Base-by-base conservation (phyloP, 2,329 filamentous ascomycete genomes). In the Paraphoma chrysanthemicola region DNA sequence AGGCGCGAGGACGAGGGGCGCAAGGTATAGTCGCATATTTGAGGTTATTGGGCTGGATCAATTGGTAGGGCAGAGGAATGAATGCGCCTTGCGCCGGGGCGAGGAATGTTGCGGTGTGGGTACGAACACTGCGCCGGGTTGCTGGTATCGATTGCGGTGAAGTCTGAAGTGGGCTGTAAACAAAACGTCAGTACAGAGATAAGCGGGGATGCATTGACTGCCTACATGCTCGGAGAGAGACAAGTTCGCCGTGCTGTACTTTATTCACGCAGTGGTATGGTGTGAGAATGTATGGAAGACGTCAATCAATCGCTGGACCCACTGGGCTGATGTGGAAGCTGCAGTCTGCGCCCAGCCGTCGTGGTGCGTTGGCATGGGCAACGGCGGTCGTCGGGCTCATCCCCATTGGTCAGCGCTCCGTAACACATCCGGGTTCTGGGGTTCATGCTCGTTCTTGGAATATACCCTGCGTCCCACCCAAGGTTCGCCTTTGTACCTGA, bases 1-100 rank as follows among this genome's bases (percentile, higher is more conserved):
- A 30, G 71, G 65, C 56, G 70, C 63, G 60, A 74, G 55, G 43
- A 75, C 57, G 23, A 69, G 28, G n/a, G 69, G 52, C 9, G 62
- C 58, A 39, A 74, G 44, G 18, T 56, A 49, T 53, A 61, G 56
- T 47, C 69, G 70, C 74, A 77, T 77, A 57, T 38, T 29, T 54
- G 52, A 45, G 50, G 43, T 43, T 50, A 4, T 48, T 36, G 29
- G 6, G 12, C n/a, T 33, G 12, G 31, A 12, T 17, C 30, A 51
- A 38, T 45, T 45, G 49, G 12, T n/a, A 23, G 23, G 23, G 23
- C 23, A 23, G 23, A 23, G 23, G 29, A 31, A 36, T 16, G 29
- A 44, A 30, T 23, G 39, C 16, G 41, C 42, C 42, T 46, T 39
- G 49, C 42, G 49, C 49, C 12, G 33, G 42, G 29, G 48, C n/a